Evolutionary conservation across 805 yeast genomes (phyloP).

Genomic region (Blastobotrys terrestris): DNA sequence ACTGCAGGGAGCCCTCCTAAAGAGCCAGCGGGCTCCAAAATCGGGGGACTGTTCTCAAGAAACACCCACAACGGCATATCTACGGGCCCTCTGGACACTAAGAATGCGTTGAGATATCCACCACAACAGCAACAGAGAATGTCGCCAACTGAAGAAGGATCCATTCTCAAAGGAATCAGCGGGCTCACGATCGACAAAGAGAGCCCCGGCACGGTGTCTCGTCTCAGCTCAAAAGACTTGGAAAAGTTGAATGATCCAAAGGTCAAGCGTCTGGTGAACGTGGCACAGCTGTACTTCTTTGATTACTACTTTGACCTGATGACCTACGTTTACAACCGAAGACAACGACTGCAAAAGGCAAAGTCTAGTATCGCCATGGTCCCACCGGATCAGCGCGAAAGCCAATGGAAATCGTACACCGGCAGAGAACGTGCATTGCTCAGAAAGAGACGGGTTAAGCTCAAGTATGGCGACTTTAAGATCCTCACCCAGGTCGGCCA

Average conservation of each 20-base stretch:
- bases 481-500: constrained; percentile 98
- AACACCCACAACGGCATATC: constrained; percentile 44
- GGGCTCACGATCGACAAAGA: constrained; percentile 8
- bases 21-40: not conserved
- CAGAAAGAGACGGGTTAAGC: constrained; percentile 84
- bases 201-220: constrained; percentile 4
- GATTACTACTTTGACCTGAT: constrained; percentile 96
- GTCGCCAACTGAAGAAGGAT: constrained; percentile 14
- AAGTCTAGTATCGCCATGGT: constrained; percentile 39
- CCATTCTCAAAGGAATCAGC: constrained; percentile 17
- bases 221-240: constrained; percentile 18
- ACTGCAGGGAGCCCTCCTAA: not conserved
- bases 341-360: constrained; percentile 73
- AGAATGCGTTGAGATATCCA: constrained; percentile 24
- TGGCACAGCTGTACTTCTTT: constrained; percentile 86
- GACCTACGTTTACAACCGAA: constrained; percentile 82
- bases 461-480: constrained; percentile 91
- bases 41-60: not conserved
- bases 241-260: constrained; percentile 56
- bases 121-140: not conserved
- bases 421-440: constrained; percentile 80
- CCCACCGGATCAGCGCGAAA: constrained; percentile 35
- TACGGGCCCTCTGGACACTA: constrained; percentile 32
- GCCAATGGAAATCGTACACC: constrained; percentile 70
- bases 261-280: constrained; percentile 80